A percentile compares a stretch with the other conserved stretches of the same genome.
These are phyloP conservation scores for Linum usitatissimum DNA, from an alignment of 345 rosid genomes.

Conservation along the genomic window DNA sequence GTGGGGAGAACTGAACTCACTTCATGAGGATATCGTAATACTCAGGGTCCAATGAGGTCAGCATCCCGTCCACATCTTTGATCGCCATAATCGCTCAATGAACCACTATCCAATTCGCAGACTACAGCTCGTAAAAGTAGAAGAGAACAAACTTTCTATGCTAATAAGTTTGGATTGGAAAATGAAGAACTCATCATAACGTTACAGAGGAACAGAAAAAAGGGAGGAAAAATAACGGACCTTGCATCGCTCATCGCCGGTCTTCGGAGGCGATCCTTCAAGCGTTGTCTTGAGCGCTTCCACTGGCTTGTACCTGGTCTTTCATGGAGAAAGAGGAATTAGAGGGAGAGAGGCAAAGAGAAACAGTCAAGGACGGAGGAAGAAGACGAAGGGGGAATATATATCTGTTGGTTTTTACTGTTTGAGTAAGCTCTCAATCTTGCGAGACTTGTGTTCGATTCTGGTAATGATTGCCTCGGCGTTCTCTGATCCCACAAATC, in stretches of 20 bases:
- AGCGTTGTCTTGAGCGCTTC: conserved; percentile 91
- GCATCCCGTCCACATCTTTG: conserved; percentile 76
- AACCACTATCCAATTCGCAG: conserved; percentile 83
- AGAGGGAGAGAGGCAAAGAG: neutral
- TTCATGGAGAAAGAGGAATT: neutral
- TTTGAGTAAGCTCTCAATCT: conserved; percentile 82
- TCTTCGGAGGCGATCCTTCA: conserved; percentile 80
- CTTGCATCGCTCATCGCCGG: conserved; percentile 90
- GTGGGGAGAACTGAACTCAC: conserved; percentile 24
- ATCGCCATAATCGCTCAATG: conserved; percentile 88
- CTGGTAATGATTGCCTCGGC: conserved; percentile 83
- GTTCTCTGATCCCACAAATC: conserved; percentile 65
- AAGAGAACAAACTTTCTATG: too few species aligned
- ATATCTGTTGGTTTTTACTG: conserved; percentile 28
- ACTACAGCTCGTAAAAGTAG: conserved; percentile 27
- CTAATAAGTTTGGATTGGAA: neutral
- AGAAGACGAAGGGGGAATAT: neutral
- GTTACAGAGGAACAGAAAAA: neutral
- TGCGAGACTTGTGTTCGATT: conserved; percentile 83
- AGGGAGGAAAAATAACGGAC: conserved; percentile 18
- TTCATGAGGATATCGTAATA: conserved; percentile 91
- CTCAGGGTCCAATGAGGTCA: conserved; percentile 73
- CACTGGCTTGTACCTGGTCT: conserved; percentile 36
- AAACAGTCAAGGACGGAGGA: neutral
- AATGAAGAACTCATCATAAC: neutral